Evolutionary conservation across 2,329 filamentous ascomycete genomes (phyloP), one percentile per base, ranked within the genome.

Genomic region (Metarhizium sp.): DNA sequence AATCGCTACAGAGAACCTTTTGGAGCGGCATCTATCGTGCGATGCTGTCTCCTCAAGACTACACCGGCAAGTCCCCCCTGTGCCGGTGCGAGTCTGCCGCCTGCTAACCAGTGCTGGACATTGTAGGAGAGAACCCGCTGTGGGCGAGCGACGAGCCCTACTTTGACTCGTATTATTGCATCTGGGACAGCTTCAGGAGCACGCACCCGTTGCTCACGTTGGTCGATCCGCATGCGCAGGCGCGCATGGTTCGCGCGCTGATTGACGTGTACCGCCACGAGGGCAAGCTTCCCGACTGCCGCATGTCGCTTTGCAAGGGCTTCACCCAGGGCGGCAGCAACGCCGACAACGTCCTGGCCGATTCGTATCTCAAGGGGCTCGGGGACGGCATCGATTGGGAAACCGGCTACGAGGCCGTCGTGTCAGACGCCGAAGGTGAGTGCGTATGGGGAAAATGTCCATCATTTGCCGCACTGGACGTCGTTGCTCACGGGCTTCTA

Each of bases 291-390:
- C 88, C 88, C 0, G 88, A 92, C 68, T 91, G 87, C 64, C 78
- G 87, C 40, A 91, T 91, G 87, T 83, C 80, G 1, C 78, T 90
- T 16, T 88, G 82, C 69, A 90, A 89, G 64, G 88, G 88, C 0
- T 88, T 78, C 66, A 88, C 85, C 0, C 88, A 91, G 66, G 88
- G 88, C 11, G 88, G 88, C 0, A 88, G 85, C 1, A 90, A 91
- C 59, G 85, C 87, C 2, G 87, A 91, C 61, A 77, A 88, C 10
- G 78, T 90, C 2, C 73, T 90, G 10, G 82, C 78, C 1, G 87
- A 90, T 63, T 80, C 86, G 0, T 90, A 80, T 59, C 59, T 90
- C n/a, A 91, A 91, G 66, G 82, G 83, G 40, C 76, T 90, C 7
- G 78, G 72, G 0, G 71, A 76, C 11, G 82, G 78, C 6, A 77